Base-by-base conservation (phyloP, 176 grass and related monocot genomes). In the Pontederia paniculata region DNA sequence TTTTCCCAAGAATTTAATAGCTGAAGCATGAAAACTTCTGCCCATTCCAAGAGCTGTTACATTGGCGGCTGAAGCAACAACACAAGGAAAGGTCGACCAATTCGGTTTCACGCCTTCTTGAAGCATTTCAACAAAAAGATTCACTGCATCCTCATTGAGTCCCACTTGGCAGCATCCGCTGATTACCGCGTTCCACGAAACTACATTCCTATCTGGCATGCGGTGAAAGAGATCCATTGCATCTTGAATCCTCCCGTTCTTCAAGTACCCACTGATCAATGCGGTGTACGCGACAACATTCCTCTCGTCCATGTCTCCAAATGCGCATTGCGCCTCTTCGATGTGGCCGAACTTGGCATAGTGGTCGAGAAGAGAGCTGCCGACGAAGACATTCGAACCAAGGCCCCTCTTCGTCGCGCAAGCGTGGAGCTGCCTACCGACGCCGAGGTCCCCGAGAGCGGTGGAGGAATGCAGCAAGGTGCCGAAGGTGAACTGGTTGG, bases 401-500 rank as follows among this genome's bases (percentile, higher is more conserved):
- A 96, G 74, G 45, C 79, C 82, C 45, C 78, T 62, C 77, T 96
- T 96, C 50, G 72, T n/a, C 9, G 67, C 43, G 55, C 77, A 81
- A 63, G 82, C 73, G 71, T 96, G 90, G 57, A 89, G 76, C 71
- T 96, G 91, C 22, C 62, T 66, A 47, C 82, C 80, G 1, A 73
- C 54, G 72, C 52, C 37, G 15, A 48, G 60, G 53, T 71, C 74
- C 0, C 79, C 72, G 16, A 84, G 25, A 19, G 77, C 71, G 17
- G 76, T 78, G 48, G 76, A 77, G 46, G 86, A 87, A 22, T 69
- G 86, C 44, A 96, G 52, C 23, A 71, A 42, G 43, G 88, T 77
- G 25, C 91, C 83, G 63, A 89, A 96, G 43, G 82, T 96, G 81
- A 95, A 95, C 54, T 89, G 69, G 44, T 95, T 89, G 20, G 90